Base-by-base conservation (phyloP, 306 rosid genomes). In the Mimosa pudica region DNA sequence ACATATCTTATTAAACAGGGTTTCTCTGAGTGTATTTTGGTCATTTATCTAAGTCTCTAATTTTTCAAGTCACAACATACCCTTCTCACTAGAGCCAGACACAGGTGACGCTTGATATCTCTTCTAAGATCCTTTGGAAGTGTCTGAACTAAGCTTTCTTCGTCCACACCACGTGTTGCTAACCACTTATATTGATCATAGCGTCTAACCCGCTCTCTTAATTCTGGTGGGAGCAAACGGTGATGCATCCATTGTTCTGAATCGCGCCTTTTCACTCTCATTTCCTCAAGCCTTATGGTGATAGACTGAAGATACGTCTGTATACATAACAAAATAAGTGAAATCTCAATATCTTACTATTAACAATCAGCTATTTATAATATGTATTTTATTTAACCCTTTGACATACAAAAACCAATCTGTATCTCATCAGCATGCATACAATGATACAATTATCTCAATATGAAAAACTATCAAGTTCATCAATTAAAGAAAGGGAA, bases 211-310 rank as follows among this genome's bases (percentile, higher is more conserved):
- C 98, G 87, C 82, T 90, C 92, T 80, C 97, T 88, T 64, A 93
- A 97, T 2, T 88, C 93, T 71, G 74, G 91, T 9, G 98, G 93
- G 70, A 93, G 97, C 85, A 93, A 88, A 69, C 98, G 97, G 58
- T 93, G 98, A 80, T 90, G 98, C 98, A 93, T 93, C 98, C 98
- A 93, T 85, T 93, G 98, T 80, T 93, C 98, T 64, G 98, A 93
- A 83, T 93, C 98, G 9, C 94, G 98, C 85, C 93, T 89, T 84
- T 93, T 93, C 79, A 93, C 89, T 77, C 98, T 93, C 98, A 93
- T 93, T 83, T 93, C 98, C 87, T 93, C 98, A 16, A 93, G 98
- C 82, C 98, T 86, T 66, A 91, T 88, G 6, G 98, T 93, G 55
- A 93, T 90, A 64, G 98, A 93, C 73, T 93, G 98, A 81, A 93